Evolutionary conservation across 306 rosid species (phyloP).

Genomic region (Arachis hypogaea): DNA sequence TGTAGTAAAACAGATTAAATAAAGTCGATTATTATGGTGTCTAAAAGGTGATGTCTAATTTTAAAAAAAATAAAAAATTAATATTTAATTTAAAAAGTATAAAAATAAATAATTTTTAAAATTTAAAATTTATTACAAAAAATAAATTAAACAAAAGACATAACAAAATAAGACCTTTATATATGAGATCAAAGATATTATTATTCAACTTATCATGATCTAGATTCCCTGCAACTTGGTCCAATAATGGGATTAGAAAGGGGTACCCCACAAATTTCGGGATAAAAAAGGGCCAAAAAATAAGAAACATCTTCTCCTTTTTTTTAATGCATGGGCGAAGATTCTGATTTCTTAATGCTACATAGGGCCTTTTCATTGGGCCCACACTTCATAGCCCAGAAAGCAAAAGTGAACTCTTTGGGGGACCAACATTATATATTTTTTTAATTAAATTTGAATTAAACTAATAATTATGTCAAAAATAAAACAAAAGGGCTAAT

Average conservation of each 20-base stretch:
- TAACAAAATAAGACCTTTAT: no score
- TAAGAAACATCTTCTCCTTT: background rate
- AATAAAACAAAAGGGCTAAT: no score
- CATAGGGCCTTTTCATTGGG: conserved; percentile 4
- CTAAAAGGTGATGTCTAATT: no score
- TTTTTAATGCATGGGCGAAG: background rate
- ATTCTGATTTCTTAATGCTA: background rate
- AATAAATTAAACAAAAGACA: no score
- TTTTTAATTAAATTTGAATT: no score
- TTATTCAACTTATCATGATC: background rate
- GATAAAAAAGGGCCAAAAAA: background rate
- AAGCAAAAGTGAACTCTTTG: background rate
- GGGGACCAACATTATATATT: background rate
- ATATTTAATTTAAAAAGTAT: no score
- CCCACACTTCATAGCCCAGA: conserved; percentile 26
- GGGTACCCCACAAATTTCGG: background rate
- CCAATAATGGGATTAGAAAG: background rate
- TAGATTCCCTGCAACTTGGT: background rate
- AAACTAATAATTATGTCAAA: no score
- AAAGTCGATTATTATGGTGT: no score
- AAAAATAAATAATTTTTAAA: no score
- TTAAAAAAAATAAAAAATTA: no score
- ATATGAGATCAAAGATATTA: background rate
- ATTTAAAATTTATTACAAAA: no score
- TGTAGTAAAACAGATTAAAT: no score